phyloP scores from a whole-genome alignment of 192 early-diverging fungal species.

The Martensiomyces pterosporus region DNA sequence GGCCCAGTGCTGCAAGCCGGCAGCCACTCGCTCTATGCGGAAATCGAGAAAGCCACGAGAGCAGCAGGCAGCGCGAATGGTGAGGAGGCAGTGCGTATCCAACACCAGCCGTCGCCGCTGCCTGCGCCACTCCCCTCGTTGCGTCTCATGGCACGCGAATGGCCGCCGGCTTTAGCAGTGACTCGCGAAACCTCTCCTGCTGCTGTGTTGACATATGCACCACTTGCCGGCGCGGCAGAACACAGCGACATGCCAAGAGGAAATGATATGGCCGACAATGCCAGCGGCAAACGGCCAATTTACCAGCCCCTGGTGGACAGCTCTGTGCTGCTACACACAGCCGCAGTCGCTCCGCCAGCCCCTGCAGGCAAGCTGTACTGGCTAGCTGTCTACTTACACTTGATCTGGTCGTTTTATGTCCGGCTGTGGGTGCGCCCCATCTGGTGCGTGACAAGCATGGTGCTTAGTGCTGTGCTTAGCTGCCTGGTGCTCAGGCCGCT shows the following conservation, averaged over 20 bases:
- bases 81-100: neutral
- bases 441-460: conserved; percentile 7
- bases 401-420: conserved; percentile 35
- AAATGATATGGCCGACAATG: too few species aligned
- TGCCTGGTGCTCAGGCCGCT: conserved; percentile 13
- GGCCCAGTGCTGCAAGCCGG: neutral
- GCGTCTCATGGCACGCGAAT: too few species aligned
- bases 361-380: conserved; percentile 15
- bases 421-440: conserved; percentile 23
- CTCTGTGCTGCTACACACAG: conserved; percentile 5
- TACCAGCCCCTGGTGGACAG: too few species aligned
- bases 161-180: too few species aligned
- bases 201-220: too few species aligned
- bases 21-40: conserved; percentile 15
- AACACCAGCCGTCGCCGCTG: too few species aligned
- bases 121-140: too few species aligned
- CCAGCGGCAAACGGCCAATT: too few species aligned
- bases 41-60: conserved; percentile 34
- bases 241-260: too few species aligned
- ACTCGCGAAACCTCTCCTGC: too few species aligned
- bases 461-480: conserved; percentile 11
- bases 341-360: neutral
- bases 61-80: conserved; percentile 1
- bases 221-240: conserved; percentile 3
- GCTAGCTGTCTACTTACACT: conserved; percentile 33